Percentiles rank a stretch among this genome's conserved stretches.
Conservation (phyloP, 176 grass and related monocot species). For the Lolium rigidum region DNA sequence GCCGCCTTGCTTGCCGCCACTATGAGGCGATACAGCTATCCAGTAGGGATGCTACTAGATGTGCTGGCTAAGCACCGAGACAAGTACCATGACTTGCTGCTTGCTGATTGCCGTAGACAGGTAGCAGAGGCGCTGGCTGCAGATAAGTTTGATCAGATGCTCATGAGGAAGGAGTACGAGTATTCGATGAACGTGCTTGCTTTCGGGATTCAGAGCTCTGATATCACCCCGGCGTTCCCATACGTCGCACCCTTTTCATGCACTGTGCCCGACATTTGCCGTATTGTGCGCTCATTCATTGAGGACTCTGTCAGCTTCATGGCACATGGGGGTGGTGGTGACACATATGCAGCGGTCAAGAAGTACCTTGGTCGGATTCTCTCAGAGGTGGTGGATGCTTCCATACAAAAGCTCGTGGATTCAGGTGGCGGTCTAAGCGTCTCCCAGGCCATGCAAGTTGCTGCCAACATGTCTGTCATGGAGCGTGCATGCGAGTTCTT, state of each 20-base stretch:
- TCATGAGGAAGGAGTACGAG: slow-evolving; percentile 99
- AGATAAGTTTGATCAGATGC: slow-evolving; percentile 96
- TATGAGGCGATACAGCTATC: slow-evolving; percentile 84
- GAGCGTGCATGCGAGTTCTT: slow-evolving; percentile 97
- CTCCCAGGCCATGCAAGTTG: slow-evolving; percentile 95
- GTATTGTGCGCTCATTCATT: slow-evolving; percentile 94
- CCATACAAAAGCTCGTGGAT: slow-evolving; percentile 74
- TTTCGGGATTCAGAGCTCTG: slow-evolving; percentile 95
- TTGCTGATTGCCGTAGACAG: slow-evolving; percentile 92
- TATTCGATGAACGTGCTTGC: slow-evolving; percentile 99
- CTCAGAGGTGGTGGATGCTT: slow-evolving; percentile 66
- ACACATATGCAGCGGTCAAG: slow-evolving; percentile 80
- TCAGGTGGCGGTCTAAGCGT: slow-evolving; percentile 73
- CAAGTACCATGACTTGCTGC: slow-evolving; percentile 95
- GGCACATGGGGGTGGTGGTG: slow-evolving; percentile 88
- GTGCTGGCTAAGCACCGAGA: slow-evolving; percentile 90
- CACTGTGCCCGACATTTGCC: slow-evolving; percentile 88
- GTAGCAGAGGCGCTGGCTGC: slow-evolving; percentile 84
- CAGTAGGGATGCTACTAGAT: slow-evolving; percentile 88
- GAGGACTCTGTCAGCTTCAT: slow-evolving; percentile 98
- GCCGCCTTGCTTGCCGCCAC: slow-evolving; percentile 81
- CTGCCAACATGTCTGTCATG: slow-evolving; percentile 93
- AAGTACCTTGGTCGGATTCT: slow-evolving; percentile 96
- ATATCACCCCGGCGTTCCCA: slow-evolving; percentile 93
- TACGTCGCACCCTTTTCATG: slow-evolving; percentile 90